phyloP scores from a whole-genome alignment of 345 rosid species.

The Ceriops decandra region DNA sequence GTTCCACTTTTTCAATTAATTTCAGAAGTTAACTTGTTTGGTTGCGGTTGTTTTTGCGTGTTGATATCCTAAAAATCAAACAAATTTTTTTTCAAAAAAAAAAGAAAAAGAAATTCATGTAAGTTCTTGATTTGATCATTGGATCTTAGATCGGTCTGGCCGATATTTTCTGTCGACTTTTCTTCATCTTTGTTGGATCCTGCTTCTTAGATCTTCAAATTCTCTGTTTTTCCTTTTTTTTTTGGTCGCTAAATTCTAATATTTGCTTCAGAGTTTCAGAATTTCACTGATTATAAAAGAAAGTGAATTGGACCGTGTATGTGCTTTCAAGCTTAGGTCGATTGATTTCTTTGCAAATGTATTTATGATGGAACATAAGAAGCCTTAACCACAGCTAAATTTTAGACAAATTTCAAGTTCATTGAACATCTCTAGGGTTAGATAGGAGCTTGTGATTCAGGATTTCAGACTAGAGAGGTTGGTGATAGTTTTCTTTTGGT shows the following conservation, averaged over 20 bases:
- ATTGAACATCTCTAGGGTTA: not conserved
- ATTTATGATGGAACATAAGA: not conserved
- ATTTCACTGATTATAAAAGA: too few species aligned
- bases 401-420: not conserved
- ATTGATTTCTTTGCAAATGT: not conserved
- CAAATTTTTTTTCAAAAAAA: not conserved
- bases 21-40: not conserved
- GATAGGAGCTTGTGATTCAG: not conserved
- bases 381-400: not conserved
- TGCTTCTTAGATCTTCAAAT: not conserved
- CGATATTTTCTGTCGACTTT: not conserved
- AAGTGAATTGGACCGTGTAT: too few species aligned
- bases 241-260: too few species aligned
- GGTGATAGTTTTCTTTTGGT: slow-evolving; percentile 11
- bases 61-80: not conserved
- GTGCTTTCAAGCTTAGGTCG: not conserved
- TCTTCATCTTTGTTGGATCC: not conserved
- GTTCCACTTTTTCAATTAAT: not conserved
- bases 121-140: not conserved
- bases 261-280: too few species aligned
- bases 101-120: not conserved
- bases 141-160: slow-evolving; percentile 1
- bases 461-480: not conserved
- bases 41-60: not conserved
- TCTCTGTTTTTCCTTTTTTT: not conserved